phyloP scores from a whole-genome alignment of 106 monocot species.

The Dioscorea dumetorum region DNA sequence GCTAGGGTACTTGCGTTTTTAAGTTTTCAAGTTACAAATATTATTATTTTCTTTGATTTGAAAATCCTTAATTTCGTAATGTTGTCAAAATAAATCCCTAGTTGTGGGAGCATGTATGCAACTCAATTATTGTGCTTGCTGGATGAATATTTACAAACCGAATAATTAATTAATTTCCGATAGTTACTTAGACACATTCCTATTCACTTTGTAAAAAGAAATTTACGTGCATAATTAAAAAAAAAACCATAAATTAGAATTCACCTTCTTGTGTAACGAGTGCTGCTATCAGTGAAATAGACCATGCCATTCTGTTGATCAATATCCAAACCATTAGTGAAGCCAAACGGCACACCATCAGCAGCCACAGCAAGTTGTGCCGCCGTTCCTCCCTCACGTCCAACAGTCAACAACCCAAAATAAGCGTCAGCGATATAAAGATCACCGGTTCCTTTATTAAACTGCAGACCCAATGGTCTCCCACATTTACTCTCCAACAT shows the following conservation, averaged over 20 bases:
- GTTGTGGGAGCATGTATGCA: too few relatives aligned
- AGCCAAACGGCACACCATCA: slow-evolving; percentile 18
- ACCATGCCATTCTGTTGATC: slow-evolving; percentile 43
- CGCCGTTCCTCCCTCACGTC: slow-evolving; percentile 28
- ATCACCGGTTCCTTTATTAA: slow-evolving; percentile 26
- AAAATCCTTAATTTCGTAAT: too few relatives aligned
- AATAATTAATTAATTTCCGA: too few relatives aligned
- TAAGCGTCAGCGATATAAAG: slow-evolving; percentile 57
- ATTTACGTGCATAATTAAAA: too few relatives aligned
- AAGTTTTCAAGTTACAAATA: too few relatives aligned
- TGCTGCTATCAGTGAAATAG: slow-evolving; percentile 59
- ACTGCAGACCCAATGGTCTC: slow-evolving; percentile 40
- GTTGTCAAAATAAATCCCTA: too few relatives aligned
- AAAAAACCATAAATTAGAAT: background rate
- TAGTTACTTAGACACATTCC: too few relatives aligned
- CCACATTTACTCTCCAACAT: slow-evolving; percentile 32
- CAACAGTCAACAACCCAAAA: slow-evolving; percentile 29
- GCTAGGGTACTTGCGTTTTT: too few relatives aligned
- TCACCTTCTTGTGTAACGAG: slow-evolving; percentile 24
- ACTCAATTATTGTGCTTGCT: too few relatives aligned
- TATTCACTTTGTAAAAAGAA: too few relatives aligned
- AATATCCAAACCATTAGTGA: slow-evolving; percentile 31
- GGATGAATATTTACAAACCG: too few relatives aligned
- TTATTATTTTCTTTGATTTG: too few relatives aligned
- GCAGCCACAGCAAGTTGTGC: slow-evolving; percentile 15